Evolutionary conservation across 2,329 filamentous ascomycete genomes (phyloP).

Genomic region (Aspergillus caelatus): DNA sequence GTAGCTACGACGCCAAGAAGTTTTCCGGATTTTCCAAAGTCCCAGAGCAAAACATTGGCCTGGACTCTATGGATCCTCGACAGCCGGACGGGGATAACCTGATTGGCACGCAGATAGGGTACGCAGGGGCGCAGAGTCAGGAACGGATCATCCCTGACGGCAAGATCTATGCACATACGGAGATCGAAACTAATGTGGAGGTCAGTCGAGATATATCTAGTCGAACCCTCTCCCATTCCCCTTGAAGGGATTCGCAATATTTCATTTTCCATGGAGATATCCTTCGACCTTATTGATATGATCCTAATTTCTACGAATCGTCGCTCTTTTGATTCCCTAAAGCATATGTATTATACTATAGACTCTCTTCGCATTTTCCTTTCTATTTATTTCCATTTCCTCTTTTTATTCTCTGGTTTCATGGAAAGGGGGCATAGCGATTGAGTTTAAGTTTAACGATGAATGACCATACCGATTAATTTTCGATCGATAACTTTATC

Average conservation of each 20-base stretch:
- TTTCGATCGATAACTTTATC: not conserved
- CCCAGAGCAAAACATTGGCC: conserved; percentile 21
- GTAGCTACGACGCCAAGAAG: conserved; percentile 18
- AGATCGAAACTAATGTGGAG: conserved; percentile 37
- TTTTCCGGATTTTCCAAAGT: conserved; percentile 32
- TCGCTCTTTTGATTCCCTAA: not conserved
- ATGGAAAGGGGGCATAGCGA: not conserved
- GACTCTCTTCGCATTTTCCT: not conserved
- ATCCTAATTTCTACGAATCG: not conserved
- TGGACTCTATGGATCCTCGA: conserved; percentile 18
- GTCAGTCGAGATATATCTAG: conserved; percentile 11
- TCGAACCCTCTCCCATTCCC: not conserved
- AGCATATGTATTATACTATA: not conserved
- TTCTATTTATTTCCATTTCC: not conserved
- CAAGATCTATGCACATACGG: conserved; percentile 34
- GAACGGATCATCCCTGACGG: conserved; percentile 35
- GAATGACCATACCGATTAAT: not conserved
- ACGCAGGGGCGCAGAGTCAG: conserved; percentile 26
- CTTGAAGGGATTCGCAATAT: not conserved
- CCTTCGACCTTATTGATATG: not conserved
- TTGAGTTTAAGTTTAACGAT: not conserved
- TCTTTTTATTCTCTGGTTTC: not conserved
- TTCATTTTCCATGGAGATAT: not conserved
- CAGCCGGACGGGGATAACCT: conserved; percentile 19
- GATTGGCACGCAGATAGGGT: conserved; percentile 28